A percentile compares a stretch with the other conserved stretches of the same genome.
Conservation (phyloP, 1,284 basidiomycete species). For the Testicularia cyperi region DNA sequence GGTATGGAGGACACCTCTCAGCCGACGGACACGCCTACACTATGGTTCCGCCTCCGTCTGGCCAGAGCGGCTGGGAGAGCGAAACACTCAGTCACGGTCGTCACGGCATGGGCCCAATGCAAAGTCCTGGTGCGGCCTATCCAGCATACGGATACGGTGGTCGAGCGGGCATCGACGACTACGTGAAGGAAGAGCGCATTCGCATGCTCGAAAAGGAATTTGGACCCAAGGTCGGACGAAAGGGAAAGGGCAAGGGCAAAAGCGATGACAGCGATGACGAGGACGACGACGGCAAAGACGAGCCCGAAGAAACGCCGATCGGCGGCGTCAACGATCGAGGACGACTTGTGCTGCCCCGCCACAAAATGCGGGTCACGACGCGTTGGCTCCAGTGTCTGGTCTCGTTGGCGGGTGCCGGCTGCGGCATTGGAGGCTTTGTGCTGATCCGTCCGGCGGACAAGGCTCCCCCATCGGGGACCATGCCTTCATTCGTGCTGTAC, state of each 20-base stretch:
- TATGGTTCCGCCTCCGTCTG: conserved; percentile 33
- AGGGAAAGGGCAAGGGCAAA: conserved; percentile 20
- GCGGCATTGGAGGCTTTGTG: conserved; percentile 39
- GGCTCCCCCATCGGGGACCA: conserved; percentile 18
- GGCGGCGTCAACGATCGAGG: conserved; percentile 35
- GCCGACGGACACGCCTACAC: conserved; percentile 54
- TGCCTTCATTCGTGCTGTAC: conserved; percentile 39
- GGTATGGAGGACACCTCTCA: conserved; percentile 51
- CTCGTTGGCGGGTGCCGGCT: conserved; percentile 23
- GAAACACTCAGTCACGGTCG: conserved; percentile 33
- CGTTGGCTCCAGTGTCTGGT: conserved; percentile 32
- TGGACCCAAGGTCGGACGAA: conserved; percentile 35
- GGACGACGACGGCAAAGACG: conserved; percentile 25
- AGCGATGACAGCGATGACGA: conserved; percentile 8
- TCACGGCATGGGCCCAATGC: not conserved
- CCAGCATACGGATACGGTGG: too few relatives aligned
- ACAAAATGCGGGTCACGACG: conserved; percentile 17
- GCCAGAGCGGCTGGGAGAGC: conserved; percentile 49
- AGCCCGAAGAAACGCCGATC: conserved; percentile 14
- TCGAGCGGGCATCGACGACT: conserved; percentile 9
- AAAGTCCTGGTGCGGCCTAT: too few relatives aligned
- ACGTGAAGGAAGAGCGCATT: conserved; percentile 48
- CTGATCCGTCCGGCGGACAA: conserved; percentile 30
- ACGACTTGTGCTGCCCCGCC: conserved; percentile 23
- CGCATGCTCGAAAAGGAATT: conserved; percentile 52